Percentiles rank a stretch among this genome's conserved stretches.
phyloP scores from a whole-genome alignment of 306 rosid genomes.

The Lablab purpureus region DNA sequence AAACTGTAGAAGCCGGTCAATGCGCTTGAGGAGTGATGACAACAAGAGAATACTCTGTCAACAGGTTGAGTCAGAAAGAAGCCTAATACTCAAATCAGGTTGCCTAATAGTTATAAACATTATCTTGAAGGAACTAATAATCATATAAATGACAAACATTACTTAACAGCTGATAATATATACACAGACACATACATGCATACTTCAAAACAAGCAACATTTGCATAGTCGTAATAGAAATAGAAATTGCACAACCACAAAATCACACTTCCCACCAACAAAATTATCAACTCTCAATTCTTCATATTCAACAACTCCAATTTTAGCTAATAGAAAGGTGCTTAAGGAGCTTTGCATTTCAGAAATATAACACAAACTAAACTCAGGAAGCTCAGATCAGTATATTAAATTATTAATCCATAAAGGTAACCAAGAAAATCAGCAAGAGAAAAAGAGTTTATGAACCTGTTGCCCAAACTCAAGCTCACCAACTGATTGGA shows the following conservation, averaged over 20 bases:
- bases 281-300: slow-evolving; percentile 9
- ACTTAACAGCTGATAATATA: neutral
- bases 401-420: slow-evolving; percentile 36
- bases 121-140: slow-evolving; percentile 6
- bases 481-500: slow-evolving; percentile 92
- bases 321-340: slow-evolving; percentile 18
- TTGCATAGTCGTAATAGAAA: slow-evolving; percentile 12
- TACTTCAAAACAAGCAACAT: neutral
- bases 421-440: neutral
- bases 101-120: neutral
- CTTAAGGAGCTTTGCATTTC: neutral
- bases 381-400: neutral
- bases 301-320: slow-evolving; percentile 27
- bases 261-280: slow-evolving; percentile 7
- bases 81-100: slow-evolving; percentile 31
- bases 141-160: slow-evolving; percentile 13
- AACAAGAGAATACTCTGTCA: slow-evolving; percentile 85
- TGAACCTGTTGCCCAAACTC: slow-evolving; percentile 97
- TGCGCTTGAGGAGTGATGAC: slow-evolving; percentile 89
- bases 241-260: slow-evolving; percentile 19
- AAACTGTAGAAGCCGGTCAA: slow-evolving; percentile 88
- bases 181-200: too few relatives aligned
- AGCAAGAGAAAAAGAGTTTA: slow-evolving; percentile 39
- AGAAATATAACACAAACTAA: neutral
- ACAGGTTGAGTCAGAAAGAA: slow-evolving; percentile 47